A percentile compares a stretch with the other conserved stretches of the same genome.
Evolutionary conservation across 2,329 filamentous ascomycete species (phyloP).

Genomic region (Dactylella cylindrospora): DNA sequence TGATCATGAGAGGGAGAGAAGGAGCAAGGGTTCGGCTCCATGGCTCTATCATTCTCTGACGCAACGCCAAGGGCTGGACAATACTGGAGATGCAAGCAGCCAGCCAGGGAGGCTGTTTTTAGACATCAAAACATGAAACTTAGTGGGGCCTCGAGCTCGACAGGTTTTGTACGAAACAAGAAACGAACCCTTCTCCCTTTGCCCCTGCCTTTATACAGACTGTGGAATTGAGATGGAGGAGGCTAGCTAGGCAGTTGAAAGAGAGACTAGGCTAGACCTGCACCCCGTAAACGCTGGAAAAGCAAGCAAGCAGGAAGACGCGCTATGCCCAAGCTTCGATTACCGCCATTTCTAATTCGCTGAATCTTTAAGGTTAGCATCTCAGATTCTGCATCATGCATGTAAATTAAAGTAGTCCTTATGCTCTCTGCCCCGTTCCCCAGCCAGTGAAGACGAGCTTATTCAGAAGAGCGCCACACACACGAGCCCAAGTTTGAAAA

Average conservation of each 20-base stretch:
- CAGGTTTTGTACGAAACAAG: no score
- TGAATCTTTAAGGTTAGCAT: not conserved
- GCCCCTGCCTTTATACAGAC: no score
- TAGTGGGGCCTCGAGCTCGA: no score
- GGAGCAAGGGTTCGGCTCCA: no score
- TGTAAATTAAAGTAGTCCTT: constrained; percentile 9
- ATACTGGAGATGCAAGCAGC: not conserved
- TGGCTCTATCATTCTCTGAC: constrained; percentile 1
- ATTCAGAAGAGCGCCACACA: no score
- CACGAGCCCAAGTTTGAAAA: no score
- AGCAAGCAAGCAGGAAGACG: no score
- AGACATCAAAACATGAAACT: constrained; percentile 1
- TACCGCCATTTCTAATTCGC: not conserved
- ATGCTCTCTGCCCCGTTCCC: not conserved
- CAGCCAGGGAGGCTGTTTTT: not conserved
- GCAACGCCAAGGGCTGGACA: constrained; percentile 4
- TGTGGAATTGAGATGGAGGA: not conserved
- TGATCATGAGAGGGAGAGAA: no score
- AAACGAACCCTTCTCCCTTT: no score
- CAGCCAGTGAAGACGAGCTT: constrained; percentile 18
- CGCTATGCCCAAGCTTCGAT: not conserved
- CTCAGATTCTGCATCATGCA: constrained; percentile 11
- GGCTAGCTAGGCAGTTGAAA: not conserved
- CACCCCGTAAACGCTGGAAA: no score
- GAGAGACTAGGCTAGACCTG: no score